Percentiles rank a stretch among this genome's conserved stretches.
Evolutionary conservation across 2,329 filamentous ascomycete genomes (phyloP).

Genomic region (Metarhizium sp.): DNA sequence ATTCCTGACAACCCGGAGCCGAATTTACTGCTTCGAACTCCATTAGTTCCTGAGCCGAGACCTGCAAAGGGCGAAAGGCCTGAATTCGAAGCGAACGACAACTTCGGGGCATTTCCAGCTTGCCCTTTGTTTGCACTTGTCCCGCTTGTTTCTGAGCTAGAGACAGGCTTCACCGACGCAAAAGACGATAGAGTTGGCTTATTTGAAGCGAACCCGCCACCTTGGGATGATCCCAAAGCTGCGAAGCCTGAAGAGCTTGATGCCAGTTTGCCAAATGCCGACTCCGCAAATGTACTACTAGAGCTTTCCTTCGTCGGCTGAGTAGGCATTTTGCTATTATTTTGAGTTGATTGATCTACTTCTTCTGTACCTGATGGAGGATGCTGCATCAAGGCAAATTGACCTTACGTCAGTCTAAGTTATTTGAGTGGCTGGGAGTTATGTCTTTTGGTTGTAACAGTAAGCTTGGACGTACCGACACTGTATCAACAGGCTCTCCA

Average conservation of each 20-base stretch:
- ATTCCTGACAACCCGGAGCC: constrained; percentile 29
- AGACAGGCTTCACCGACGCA: constrained; percentile 13
- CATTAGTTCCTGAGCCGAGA: constrained; percentile 29
- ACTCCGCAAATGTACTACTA: constrained; percentile 55
- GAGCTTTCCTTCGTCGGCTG: constrained; percentile 32
- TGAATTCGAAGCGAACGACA: constrained; percentile 36
- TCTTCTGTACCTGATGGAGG: not conserved
- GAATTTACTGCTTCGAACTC: constrained; percentile 37
- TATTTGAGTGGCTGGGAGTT: not conserved
- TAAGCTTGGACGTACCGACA: constrained; percentile 19
- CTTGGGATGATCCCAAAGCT: constrained; percentile 36
- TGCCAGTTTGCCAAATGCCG: constrained; percentile 58
- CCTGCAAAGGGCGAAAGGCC: constrained; percentile 38
- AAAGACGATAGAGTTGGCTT: constrained; percentile 24
- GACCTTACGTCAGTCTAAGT: not conserved
- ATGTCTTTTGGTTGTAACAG: not conserved
- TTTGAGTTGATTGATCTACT: not conserved
- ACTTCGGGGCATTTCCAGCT: constrained; percentile 29
- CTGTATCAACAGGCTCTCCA: constrained; percentile 26
- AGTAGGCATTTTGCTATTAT: not conserved
- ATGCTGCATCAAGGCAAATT: not conserved
- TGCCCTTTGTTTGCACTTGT: constrained; percentile 9
- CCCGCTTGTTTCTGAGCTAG: not conserved
- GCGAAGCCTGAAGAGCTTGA: constrained; percentile 57
- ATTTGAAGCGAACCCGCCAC: constrained; percentile 40